A percentile compares a stretch with the other conserved stretches of the same genome.
Conservation (phyloP, 164 flowering plant species). For the Umbilicus rupestris region DNA sequence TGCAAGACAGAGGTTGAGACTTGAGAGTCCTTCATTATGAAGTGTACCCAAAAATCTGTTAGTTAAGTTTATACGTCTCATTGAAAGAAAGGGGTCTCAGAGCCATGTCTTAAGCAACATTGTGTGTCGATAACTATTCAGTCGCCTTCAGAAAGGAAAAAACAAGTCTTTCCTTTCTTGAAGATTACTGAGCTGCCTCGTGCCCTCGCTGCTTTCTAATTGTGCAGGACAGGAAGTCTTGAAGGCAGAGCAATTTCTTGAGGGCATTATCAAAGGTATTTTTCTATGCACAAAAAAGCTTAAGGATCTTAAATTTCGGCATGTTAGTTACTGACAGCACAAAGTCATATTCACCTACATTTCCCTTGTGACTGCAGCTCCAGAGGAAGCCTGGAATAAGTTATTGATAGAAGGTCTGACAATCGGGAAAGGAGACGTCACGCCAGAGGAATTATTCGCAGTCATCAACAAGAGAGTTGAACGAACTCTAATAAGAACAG, state of each 20-base stretch:
- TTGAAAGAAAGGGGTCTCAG: too few relatives aligned
- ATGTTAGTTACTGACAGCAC: too few relatives aligned
- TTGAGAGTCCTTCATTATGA: background rate
- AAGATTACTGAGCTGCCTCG: background rate
- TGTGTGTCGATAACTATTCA: too few relatives aligned
- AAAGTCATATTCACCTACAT: background rate
- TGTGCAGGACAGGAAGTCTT: slow-evolving; percentile 57
- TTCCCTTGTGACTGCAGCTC: slow-evolving; percentile 33
- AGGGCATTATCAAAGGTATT: slow-evolving; percentile 61
- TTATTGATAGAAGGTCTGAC: slow-evolving; percentile 58
- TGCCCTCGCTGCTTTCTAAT: slow-evolving; percentile 7
- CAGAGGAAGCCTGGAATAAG: slow-evolving; percentile 74
- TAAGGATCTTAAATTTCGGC: too few relatives aligned
- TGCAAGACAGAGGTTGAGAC: background rate
- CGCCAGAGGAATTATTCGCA: slow-evolving; percentile 56
- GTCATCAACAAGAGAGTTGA: slow-evolving; percentile 75
- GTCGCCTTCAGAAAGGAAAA: background rate
- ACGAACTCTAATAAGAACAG: slow-evolving; percentile 67
- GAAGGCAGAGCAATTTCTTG: slow-evolving; percentile 73
- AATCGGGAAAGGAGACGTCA: slow-evolving; percentile 60
- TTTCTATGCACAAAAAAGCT: too few relatives aligned
- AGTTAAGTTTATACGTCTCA: too few relatives aligned
- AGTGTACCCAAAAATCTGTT: too few relatives aligned
- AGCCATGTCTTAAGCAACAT: too few relatives aligned
- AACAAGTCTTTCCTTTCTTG: background rate